Conservation (phyloP, 768 basidiomycete genomes). For the Boletus rufocinnamomeus region DNA sequence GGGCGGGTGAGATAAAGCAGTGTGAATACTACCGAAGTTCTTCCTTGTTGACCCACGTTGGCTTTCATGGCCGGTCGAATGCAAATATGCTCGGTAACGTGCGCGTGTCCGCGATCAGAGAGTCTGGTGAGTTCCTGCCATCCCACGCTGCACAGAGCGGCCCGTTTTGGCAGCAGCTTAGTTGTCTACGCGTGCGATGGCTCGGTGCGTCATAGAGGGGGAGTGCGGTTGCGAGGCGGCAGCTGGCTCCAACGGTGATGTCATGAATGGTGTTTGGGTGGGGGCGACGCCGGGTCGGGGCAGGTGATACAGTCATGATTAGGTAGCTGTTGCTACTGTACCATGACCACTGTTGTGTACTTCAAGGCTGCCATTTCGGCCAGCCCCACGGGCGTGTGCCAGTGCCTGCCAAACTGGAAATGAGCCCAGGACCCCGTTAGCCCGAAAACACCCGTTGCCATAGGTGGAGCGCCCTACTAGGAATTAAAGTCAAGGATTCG, state of each 20-base stretch:
- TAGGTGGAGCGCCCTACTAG: too few relatives aligned
- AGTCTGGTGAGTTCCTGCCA: not conserved
- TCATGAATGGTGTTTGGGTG: not conserved
- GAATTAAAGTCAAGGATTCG: too few relatives aligned
- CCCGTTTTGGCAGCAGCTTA: too few relatives aligned
- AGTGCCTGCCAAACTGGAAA: too few relatives aligned
- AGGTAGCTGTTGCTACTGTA: not conserved
- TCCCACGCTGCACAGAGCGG: too few relatives aligned
- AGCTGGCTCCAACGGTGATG: not conserved
- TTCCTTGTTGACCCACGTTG: not conserved
- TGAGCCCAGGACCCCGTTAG: too few relatives aligned
- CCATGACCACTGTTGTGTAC: not conserved
- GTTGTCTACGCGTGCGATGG: not conserved
- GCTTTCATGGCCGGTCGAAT: not conserved
- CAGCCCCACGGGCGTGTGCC: too few relatives aligned
- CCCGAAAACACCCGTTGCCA: too few relatives aligned
- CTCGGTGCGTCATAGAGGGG: not conserved
- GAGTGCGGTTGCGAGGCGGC: not conserved
- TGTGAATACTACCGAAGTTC: not conserved
- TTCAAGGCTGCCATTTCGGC: too few relatives aligned
- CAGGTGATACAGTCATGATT: not conserved
- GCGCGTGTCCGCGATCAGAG: not conserved
- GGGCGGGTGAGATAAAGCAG: not conserved
- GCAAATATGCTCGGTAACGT: not conserved
- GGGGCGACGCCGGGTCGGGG: too few relatives aligned